Percentiles rank a stretch among this genome's conserved stretches.
These are phyloP conservation scores for Emmonsiellopsis sp. DNA, from an alignment of 2,329 filamentous ascomycete genomes.

Conservation along the genomic window DNA sequence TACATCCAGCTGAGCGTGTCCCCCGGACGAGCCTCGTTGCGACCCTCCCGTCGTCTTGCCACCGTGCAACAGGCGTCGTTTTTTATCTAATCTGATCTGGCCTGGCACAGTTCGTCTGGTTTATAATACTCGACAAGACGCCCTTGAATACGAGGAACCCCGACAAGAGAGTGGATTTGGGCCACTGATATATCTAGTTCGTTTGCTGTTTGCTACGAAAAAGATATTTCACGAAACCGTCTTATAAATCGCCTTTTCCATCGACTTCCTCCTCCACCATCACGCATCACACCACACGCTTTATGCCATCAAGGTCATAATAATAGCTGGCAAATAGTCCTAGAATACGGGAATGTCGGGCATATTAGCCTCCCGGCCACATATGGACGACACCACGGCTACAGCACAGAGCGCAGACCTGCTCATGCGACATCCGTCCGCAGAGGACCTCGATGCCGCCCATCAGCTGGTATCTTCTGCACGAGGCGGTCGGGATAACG, in stretches of 20 bases:
- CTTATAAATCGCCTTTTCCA: no score
- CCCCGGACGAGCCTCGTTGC: no score
- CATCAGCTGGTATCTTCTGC: conserved; percentile 41
- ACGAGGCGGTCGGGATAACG: conserved; percentile 32
- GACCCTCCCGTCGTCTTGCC: neutral
- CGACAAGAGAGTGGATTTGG: no score
- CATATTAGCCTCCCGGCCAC: conserved; percentile 24
- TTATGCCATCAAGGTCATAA: neutral
- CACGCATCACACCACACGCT: neutral
- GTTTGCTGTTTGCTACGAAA: no score
- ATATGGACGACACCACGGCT: neutral
- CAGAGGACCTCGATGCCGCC: conserved; percentile 39
- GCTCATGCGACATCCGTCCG: conserved; percentile 32
- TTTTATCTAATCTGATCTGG: conserved; percentile 2
- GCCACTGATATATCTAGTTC: no score
- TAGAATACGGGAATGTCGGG: conserved; percentile 11
- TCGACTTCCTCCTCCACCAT: no score
- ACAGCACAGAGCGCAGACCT: neutral
- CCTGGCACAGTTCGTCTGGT: neutral
- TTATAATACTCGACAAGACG: neutral
- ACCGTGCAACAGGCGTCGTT: no score
- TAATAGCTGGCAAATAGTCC: neutral
- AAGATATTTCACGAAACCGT: no score
- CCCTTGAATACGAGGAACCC: neutral
- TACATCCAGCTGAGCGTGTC: no score